Percentiles rank a stretch among this genome's conserved stretches.
These are phyloP conservation scores for Oidium heveae DNA, from an alignment of 2,329 filamentous ascomycete species.

Conservation along the genomic window DNA sequence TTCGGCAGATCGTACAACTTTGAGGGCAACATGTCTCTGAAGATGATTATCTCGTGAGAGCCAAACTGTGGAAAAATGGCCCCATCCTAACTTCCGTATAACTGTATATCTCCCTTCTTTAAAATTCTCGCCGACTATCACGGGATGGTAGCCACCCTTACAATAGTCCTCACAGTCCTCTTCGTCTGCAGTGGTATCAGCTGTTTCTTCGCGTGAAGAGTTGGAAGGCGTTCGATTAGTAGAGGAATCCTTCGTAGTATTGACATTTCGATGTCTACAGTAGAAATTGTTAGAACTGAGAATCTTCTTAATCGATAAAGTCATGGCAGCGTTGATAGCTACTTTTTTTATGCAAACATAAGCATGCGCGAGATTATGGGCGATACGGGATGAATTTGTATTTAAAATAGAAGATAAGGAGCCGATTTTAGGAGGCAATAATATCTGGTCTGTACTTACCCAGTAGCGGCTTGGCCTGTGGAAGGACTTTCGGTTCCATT, in stretches of 20 bases:
- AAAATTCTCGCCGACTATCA: slow-evolving; percentile 83
- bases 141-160: slow-evolving; percentile 95
- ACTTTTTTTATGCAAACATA: not conserved
- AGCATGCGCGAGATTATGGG: no score
- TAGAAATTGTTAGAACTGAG: slow-evolving; percentile 10
- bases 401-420: no score
- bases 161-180: slow-evolving; percentile 98
- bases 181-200: slow-evolving; percentile 87
- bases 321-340: slow-evolving; percentile 7
- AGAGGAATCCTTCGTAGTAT: slow-evolving; percentile 17
- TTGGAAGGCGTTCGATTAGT: slow-evolving; percentile 28
- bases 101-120: slow-evolving; percentile 94
- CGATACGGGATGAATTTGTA: no score
- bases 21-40: slow-evolving; percentile 86
- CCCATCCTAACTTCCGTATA: slow-evolving; percentile 91
- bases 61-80: slow-evolving; percentile 96
- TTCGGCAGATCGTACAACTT: slow-evolving; percentile 88
- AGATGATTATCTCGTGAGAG: slow-evolving; percentile 59
- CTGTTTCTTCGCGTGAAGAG: slow-evolving; percentile 56
- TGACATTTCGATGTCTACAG: slow-evolving; percentile 11
- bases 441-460: slow-evolving; percentile 10
- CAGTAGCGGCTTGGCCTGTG: slow-evolving; percentile 12
- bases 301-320: slow-evolving; percentile 10
- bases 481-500: slow-evolving; percentile 13
- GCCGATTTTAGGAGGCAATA: no score